These are phyloP conservation scores for Backusella tarrabulga DNA, from an alignment of 192 early-diverging fungal species.

Conservation along the genomic window DNA sequence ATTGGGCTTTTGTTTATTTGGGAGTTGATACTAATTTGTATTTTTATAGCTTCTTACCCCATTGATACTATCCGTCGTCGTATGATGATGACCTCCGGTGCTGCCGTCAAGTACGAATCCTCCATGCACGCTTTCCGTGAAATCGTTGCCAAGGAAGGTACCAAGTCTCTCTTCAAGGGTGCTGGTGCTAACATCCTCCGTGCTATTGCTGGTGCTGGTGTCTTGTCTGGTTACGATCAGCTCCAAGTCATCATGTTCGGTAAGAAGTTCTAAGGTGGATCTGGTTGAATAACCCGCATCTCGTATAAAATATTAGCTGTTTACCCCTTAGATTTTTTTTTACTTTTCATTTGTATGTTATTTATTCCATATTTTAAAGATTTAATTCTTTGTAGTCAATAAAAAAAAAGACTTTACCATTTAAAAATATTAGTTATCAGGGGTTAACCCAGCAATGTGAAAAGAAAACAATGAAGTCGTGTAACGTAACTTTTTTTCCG, in stretches of 20 bases:
- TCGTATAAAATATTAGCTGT: slow-evolving; percentile 6
- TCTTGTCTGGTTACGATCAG: slow-evolving; percentile 81
- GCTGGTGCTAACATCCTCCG: slow-evolving; percentile 99
- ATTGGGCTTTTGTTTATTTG: neutral
- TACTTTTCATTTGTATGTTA: slow-evolving; percentile 3
- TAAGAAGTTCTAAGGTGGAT: slow-evolving; percentile 23
- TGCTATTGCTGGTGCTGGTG: slow-evolving; percentile 96
- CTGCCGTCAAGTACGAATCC: slow-evolving; percentile 85
- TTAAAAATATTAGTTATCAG: neutral
- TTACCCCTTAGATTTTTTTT: slow-evolving; percentile 3
- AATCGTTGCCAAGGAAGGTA: slow-evolving; percentile 90
- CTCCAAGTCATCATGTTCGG: slow-evolving; percentile 37
- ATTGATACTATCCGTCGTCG: slow-evolving; percentile 98
- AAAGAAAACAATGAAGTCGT: neutral
- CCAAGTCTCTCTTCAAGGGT: slow-evolving; percentile 97
- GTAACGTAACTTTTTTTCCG: neutral
- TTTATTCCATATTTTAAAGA: slow-evolving; percentile 10
- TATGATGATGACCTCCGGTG: slow-evolving; percentile 94
- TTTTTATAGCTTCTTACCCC: slow-evolving; percentile 80
- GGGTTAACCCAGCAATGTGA: slow-evolving; percentile 3
- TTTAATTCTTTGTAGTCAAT: slow-evolving; percentile 4
- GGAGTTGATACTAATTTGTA: neutral
- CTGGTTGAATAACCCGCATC: neutral
- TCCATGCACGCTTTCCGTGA: slow-evolving; percentile 85
- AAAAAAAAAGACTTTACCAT: neutral